Percentiles rank a stretch among this genome's conserved stretches.
Evolutionary conservation across 1,284 basidiomycete species (phyloP).

Genomic region (Sporisorium exsertum): DNA sequence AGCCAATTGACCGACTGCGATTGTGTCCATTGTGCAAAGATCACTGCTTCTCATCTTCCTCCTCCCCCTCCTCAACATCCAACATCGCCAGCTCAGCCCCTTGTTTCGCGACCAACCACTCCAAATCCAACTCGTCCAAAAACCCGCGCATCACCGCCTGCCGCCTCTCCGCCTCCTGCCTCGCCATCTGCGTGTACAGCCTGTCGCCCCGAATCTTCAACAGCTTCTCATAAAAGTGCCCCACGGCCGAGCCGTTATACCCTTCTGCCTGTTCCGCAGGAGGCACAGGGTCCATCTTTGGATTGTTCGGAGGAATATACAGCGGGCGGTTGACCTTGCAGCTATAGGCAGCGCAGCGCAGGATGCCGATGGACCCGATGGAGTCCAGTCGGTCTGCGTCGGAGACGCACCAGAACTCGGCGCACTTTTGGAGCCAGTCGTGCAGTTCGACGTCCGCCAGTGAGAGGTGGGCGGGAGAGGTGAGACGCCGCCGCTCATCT

Average conservation of each 20-base stretch:
- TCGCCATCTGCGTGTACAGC: slow-evolving; percentile 76
- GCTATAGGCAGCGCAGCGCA: slow-evolving; percentile 87
- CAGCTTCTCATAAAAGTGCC: slow-evolving; percentile 86
- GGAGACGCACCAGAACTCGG: slow-evolving; percentile 88
- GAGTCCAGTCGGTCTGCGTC: slow-evolving; percentile 92
- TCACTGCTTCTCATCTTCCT: slow-evolving; percentile 4
- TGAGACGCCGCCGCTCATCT: slow-evolving; percentile 73
- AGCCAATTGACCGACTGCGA: neutral
- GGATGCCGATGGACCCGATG: slow-evolving; percentile 87
- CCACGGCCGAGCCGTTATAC: slow-evolving; percentile 76
- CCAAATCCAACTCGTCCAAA: slow-evolving; percentile 55
- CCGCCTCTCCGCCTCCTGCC: slow-evolving; percentile 77
- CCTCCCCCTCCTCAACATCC: slow-evolving; percentile 4
- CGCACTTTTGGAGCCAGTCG: slow-evolving; percentile 80
- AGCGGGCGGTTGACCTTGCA: slow-evolving; percentile 77
- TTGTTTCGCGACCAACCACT: slow-evolving; percentile 58
- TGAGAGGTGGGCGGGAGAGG: neutral
- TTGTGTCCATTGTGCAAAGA: neutral
- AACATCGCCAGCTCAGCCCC: slow-evolving; percentile 47
- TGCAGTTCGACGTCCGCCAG: slow-evolving; percentile 28
- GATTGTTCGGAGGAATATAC: slow-evolving; percentile 71
- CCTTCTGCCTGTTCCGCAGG: slow-evolving; percentile 63
- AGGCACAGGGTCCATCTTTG: slow-evolving; percentile 29
- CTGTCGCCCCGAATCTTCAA: slow-evolving; percentile 39
- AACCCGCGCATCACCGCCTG: slow-evolving; percentile 74